These are phyloP conservation scores for Amanita thiersii DNA, from an alignment of 768 basidiomycete species.

Conservation along the genomic window DNA sequence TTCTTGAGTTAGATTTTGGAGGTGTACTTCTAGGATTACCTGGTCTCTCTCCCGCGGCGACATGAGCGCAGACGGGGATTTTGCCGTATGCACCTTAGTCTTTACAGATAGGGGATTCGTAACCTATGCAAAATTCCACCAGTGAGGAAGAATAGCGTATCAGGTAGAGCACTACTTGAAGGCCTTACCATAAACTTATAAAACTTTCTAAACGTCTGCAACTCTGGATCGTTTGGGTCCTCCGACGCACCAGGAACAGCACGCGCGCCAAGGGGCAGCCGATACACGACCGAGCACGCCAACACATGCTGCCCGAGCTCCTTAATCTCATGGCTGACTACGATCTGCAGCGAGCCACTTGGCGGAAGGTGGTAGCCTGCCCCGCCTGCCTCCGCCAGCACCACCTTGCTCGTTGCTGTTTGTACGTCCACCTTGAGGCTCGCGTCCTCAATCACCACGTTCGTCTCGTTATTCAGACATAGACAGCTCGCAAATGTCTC, in stretches of 20 bases:
- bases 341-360: conserved; percentile 55
- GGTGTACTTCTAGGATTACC: conserved; percentile 86
- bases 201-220: conserved; percentile 79
- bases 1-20: conserved; percentile 79
- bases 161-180: neutral
- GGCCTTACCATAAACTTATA: conserved; percentile 81
- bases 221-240: conserved; percentile 41
- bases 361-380: conserved; percentile 35
- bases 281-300: conserved; percentile 78
- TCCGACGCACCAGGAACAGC: conserved; percentile 38
- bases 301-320: conserved; percentile 89
- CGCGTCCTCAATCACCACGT: conserved; percentile 53
- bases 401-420: conserved; percentile 58
- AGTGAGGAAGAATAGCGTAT: neutral
- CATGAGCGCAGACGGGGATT: conserved; percentile 65
- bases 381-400: conserved; percentile 59
- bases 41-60: conserved; percentile 63
- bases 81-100: conserved; percentile 80
- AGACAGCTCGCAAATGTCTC: conserved; percentile 82
- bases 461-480: conserved; percentile 74
- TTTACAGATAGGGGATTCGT: conserved; percentile 94
- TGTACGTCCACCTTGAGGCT: conserved; percentile 79
- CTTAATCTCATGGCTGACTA: conserved; percentile 86
- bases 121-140: conserved; percentile 48
- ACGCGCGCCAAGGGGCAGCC: conserved; percentile 53